These are phyloP conservation scores for Sarcomyxa edulis DNA, from an alignment of 768 basidiomycete species.

Conservation along the genomic window DNA sequence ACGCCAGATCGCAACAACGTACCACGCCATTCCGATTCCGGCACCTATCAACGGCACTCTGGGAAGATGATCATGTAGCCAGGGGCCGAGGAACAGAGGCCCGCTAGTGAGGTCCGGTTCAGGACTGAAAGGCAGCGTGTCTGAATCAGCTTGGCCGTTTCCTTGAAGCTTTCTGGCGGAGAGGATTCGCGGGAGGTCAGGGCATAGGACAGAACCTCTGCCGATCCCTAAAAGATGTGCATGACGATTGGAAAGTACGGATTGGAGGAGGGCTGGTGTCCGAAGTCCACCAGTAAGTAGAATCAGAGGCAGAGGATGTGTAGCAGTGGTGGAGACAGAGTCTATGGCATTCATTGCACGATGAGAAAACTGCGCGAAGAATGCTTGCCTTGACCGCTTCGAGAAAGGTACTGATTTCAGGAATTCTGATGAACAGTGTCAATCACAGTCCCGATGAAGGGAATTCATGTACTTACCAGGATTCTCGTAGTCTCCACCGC, in stretches of 20 bases:
- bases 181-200: conserved; percentile 48
- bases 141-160: conserved; percentile 4
- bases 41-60: conserved; percentile 62
- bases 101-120: conserved; percentile 27
- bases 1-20: conserved; percentile 50
- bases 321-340: conserved; percentile 17
- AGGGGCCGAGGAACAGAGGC: conserved; percentile 15
- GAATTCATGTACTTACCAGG: conserved; percentile 42
- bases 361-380: conserved; percentile 67
- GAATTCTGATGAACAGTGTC: conserved; percentile 34
- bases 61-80: conserved; percentile 28
- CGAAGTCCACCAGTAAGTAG: conserved; percentile 80
- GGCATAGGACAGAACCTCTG: conserved; percentile 56
- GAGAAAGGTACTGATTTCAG: conserved; percentile 20
- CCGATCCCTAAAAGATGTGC: conserved; percentile 78
- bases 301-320: conserved; percentile 46
- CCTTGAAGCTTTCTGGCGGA: conserved; percentile 13
- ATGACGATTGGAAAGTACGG: conserved; percentile 47
- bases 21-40: conserved; percentile 61
- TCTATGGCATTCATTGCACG: conserved; percentile 43
- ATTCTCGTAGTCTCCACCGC: conserved; percentile 81
- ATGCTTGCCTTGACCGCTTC: conserved; percentile 52
- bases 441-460: not conserved
- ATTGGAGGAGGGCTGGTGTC: conserved; percentile 48
- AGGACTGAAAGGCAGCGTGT: conserved; percentile 26